These are phyloP conservation scores for Pterulicium gracile DNA, from an alignment of 1,284 basidiomycete species.

Conservation along the genomic window DNA sequence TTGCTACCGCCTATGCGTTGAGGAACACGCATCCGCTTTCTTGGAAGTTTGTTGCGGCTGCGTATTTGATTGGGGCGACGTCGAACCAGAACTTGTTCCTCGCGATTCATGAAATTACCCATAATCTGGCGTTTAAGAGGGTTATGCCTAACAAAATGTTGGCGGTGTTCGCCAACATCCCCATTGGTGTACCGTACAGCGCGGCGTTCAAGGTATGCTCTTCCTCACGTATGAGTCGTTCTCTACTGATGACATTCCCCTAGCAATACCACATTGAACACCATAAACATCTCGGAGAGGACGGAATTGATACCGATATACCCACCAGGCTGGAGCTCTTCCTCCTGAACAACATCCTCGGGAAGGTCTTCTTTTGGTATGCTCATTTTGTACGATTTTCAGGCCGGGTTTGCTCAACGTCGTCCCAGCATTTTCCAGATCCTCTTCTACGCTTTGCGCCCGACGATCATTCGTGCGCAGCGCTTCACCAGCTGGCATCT, in stretches of 20 bases:
- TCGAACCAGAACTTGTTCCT: conserved; percentile 97
- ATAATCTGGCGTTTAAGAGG: conserved; percentile 89
- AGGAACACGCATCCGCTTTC: conserved; percentile 62
- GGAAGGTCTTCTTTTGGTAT: conserved; percentile 95
- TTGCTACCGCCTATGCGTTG: conserved; percentile 55
- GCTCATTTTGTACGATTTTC: not conserved
- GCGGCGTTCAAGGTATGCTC: conserved; percentile 82
- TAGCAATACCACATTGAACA: conserved; percentile 90
- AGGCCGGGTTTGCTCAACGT: too few relatives aligned
- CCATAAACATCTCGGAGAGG: conserved; percentile 92
- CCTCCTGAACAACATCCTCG: conserved; percentile 88
- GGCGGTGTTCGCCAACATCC: conserved; percentile 86
- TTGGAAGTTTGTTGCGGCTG: conserved; percentile 61
- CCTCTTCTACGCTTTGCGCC: conserved; percentile 94
- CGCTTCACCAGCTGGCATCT: conserved; percentile 77
- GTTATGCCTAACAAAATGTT: conserved; percentile 79
- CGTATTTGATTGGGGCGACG: conserved; percentile 88
- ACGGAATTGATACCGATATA: conserved; percentile 92
- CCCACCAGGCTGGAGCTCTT: conserved; percentile 82
- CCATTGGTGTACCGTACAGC: conserved; percentile 91
- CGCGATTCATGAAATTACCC: conserved; percentile 97
- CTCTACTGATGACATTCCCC: not conserved
- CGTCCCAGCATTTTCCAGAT: conserved; percentile 85
- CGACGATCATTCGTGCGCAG: conserved; percentile 87
- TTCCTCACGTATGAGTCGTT: conserved; percentile 6